phyloP scores from a whole-genome alignment of 345 rosid genomes.

The Kandelia obovata region DNA sequence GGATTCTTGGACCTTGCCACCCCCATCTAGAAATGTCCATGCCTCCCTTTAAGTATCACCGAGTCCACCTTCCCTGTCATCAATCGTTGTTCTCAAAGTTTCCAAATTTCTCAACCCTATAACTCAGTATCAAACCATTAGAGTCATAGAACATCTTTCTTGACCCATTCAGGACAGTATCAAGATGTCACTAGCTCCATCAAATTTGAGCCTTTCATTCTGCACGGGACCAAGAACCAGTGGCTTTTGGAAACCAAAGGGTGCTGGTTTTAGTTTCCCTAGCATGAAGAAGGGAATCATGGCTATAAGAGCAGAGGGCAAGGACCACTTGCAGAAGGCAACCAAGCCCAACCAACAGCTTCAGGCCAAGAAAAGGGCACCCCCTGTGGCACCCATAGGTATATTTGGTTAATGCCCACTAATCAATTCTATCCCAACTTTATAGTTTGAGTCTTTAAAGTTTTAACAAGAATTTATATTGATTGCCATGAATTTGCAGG shows the following conservation, averaged over 20 bases:
- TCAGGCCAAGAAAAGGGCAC: conserved; percentile 36
- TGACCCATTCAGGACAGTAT: neutral
- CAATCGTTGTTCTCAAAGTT: neutral
- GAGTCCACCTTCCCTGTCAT: neutral
- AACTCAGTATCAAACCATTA: neutral
- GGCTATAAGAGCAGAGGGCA: conserved; percentile 30
- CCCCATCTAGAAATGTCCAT: conserved; percentile 32
- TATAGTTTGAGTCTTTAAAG: no score
- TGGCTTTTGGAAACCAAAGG: neutral
- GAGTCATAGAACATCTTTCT: neutral
- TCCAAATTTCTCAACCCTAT: neutral
- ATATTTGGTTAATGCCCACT: neutral
- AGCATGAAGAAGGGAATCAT: conserved; percentile 11
- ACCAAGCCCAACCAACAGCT: conserved; percentile 19
- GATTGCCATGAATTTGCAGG: conserved; percentile 8
- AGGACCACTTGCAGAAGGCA: conserved; percentile 45
- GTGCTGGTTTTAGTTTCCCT: neutral
- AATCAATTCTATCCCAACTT: neutral
- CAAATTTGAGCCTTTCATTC: conserved; percentile 23
- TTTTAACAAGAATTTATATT: neutral
- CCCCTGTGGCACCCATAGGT: conserved; percentile 44
- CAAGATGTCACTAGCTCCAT: conserved; percentile 35
- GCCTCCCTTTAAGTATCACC: conserved; percentile 16
- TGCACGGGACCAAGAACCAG: neutral
- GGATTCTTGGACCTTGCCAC: no score